phyloP scores from a whole-genome alignment of 2,329 filamentous ascomycete species.

The Nemania sp. region DNA sequence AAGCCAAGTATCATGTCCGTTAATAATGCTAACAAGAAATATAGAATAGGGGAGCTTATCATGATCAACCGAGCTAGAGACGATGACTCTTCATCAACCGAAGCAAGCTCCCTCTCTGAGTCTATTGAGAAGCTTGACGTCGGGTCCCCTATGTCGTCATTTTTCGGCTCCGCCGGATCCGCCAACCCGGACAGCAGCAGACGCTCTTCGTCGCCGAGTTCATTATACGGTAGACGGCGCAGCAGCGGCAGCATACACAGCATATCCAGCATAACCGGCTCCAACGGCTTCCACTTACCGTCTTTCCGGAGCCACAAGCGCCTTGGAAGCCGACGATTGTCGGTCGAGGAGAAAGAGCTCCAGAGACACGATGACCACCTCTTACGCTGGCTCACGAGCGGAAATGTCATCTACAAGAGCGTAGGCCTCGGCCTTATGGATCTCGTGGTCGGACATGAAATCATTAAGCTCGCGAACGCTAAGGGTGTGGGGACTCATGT shows the following conservation, averaged over 20 bases:
- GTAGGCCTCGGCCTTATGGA: conserved; percentile 71
- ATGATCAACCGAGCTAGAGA: conserved; percentile 57
- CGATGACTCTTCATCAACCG: conserved; percentile 32
- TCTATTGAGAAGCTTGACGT: conserved; percentile 42
- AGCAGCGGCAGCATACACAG: conserved; percentile 1
- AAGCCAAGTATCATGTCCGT: too few species aligned
- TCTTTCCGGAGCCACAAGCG: conserved; percentile 34
- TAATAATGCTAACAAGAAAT: conserved; percentile 4
- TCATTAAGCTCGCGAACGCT: conserved; percentile 58
- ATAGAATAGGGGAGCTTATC: conserved; percentile 74
- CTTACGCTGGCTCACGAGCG: conserved; percentile 59
- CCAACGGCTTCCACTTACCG: conserved; percentile 27
- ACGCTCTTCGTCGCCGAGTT: conserved; percentile 40
- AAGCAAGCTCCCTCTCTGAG: conserved; percentile 39
- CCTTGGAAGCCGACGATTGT: conserved; percentile 37
- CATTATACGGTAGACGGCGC: conserved; percentile 32
- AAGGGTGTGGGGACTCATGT: conserved; percentile 59
- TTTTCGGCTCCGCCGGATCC: conserved; percentile 38
- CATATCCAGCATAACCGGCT: background rate
- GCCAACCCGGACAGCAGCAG: conserved; percentile 26
- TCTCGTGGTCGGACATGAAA: conserved; percentile 61
- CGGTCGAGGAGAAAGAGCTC: conserved; percentile 35
- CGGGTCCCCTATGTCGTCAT: conserved; percentile 44
- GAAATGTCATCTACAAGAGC: conserved; percentile 71
- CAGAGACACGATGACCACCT: conserved; percentile 53